These are phyloP conservation scores for Boechera retrofracta DNA, from an alignment of 345 rosid species.

Conservation along the genomic window DNA sequence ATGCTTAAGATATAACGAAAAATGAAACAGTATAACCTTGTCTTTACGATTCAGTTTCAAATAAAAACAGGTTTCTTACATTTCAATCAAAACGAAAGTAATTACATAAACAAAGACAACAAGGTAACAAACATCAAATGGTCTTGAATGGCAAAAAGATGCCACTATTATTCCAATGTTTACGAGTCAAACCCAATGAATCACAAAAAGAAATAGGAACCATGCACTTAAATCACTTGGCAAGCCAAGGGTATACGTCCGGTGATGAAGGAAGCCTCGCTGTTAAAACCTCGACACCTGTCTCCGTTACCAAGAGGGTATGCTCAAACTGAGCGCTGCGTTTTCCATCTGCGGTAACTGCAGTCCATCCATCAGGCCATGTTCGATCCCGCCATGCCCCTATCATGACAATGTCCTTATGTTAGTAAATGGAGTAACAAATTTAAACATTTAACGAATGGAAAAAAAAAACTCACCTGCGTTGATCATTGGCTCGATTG, in stretches of 20 bases:
- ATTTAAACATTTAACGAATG: not conserved
- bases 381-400: constrained; percentile 87
- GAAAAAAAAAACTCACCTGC: constrained; percentile 58
- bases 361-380: constrained; percentile 99
- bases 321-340: constrained; percentile 99
- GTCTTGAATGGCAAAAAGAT: constrained; percentile 18
- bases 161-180: constrained; percentile 9
- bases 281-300: constrained; percentile 92
- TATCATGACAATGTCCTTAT: constrained; percentile 30
- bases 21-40: not conserved
- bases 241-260: constrained; percentile 74
- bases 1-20: not conserved
- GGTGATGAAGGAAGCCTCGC: constrained; percentile 88
- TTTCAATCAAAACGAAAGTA: constrained; percentile 16
- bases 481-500: constrained; percentile 98
- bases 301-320: constrained; percentile 91
- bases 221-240: constrained; percentile 31
- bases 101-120: constrained; percentile 23
- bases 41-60: not conserved
- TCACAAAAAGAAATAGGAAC: constrained; percentile 1
- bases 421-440: not conserved
- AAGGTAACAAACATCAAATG: constrained; percentile 2
- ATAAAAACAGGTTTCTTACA: constrained; percentile 4
- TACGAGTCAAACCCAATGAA: not conserved
- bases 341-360: constrained; percentile 91